phyloP scores from a whole-genome alignment of 805 yeast genomes.

The Pichia nanzhaoensis region DNA sequence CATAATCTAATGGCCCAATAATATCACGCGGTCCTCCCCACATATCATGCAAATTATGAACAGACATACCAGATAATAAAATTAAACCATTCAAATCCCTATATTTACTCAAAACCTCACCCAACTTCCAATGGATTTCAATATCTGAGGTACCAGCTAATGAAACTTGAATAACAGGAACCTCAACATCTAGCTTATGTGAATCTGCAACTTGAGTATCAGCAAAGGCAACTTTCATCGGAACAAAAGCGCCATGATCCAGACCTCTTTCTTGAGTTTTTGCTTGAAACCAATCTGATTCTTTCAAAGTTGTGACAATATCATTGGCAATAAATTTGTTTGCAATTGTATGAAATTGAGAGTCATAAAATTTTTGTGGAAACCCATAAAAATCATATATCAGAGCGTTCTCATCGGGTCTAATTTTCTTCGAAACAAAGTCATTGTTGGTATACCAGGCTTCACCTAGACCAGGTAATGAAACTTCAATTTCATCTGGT shows the following conservation, averaged over 20 bases:
- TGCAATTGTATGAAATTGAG: slow-evolving; percentile 49
- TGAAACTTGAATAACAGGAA: slow-evolving; percentile 47
- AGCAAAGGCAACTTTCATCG: slow-evolving; percentile 64
- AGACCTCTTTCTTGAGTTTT: slow-evolving; percentile 52
- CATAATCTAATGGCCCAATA: slow-evolving; percentile 38
- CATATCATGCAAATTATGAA: slow-evolving; percentile 62
- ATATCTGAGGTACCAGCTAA: slow-evolving; percentile 38
- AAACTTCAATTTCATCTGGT: slow-evolving; percentile 40
- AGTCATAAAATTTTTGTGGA: slow-evolving; percentile 56
- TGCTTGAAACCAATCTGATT: slow-evolving; percentile 37
- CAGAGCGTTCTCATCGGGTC: slow-evolving; percentile 41
- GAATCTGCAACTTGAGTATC: slow-evolving; percentile 29
- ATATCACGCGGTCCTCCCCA: slow-evolving; percentile 24
- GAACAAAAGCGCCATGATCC: slow-evolving; percentile 84
- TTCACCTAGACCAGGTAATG: slow-evolving; percentile 32
- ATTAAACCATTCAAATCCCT: slow-evolving; percentile 48
- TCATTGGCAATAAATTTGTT: slow-evolving; percentile 38
- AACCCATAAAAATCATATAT: slow-evolving; percentile 75
- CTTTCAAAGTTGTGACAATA: slow-evolving; percentile 35
- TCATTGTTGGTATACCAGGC: slow-evolving; percentile 14
- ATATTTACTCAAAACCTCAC: slow-evolving; percentile 44
- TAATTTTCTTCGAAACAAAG: slow-evolving; percentile 17
- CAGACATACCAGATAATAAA: slow-evolving; percentile 72
- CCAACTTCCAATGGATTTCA: slow-evolving; percentile 44
- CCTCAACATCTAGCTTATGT: slow-evolving; percentile 37